phyloP scores from a whole-genome alignment of 805 yeast genomes.

The Ogataea nonfermentans region DNA sequence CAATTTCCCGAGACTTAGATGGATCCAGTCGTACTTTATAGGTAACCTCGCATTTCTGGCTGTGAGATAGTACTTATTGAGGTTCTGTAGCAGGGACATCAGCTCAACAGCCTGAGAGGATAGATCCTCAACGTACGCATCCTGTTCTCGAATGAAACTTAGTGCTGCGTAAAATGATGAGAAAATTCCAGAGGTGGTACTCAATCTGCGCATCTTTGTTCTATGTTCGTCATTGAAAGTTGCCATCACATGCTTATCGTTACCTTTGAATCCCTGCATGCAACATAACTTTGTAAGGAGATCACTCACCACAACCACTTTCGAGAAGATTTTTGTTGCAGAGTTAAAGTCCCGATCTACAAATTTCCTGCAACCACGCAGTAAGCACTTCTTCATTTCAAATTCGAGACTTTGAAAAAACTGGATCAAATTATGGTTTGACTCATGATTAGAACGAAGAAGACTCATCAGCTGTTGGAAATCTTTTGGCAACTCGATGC shows the following conservation, averaged over 20 bases:
- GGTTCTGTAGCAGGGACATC: conserved; percentile 11
- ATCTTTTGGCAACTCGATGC: conserved; percentile 10
- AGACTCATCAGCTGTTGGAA: conserved; percentile 7
- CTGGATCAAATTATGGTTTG: conserved; percentile 4
- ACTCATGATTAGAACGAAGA: conserved; percentile 6
- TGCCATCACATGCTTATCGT: conserved; percentile 8
- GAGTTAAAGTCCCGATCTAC: conserved; percentile 8
- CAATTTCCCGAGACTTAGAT: conserved; percentile 15
- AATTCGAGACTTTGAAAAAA: conserved; percentile 15
- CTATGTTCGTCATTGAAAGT: conserved; percentile 6
- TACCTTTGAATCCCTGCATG: conserved; percentile 14
- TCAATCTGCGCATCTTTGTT: conserved; percentile 5
- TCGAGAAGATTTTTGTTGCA: conserved; percentile 2
- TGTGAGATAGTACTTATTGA: conserved; percentile 13
- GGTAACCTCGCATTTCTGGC: conserved; percentile 7
- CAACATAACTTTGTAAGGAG: conserved; percentile 12
- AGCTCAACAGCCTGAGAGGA: conserved; percentile 8
- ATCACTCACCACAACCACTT: conserved; percentile 10
- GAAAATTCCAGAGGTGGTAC: conserved; percentile 10
- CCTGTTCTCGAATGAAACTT: conserved; percentile 7
- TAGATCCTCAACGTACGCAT: conserved; percentile 1
- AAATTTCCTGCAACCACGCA: conserved; percentile 9
- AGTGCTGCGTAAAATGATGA: conserved; percentile 11
- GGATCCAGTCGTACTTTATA: conserved; percentile 18
- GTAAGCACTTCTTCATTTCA: conserved; percentile 5